A percentile compares a stretch with the other conserved stretches of the same genome.
Conservation (phyloP, 371 early-diverging fungal species). For the Mortierella sp. region DNA sequence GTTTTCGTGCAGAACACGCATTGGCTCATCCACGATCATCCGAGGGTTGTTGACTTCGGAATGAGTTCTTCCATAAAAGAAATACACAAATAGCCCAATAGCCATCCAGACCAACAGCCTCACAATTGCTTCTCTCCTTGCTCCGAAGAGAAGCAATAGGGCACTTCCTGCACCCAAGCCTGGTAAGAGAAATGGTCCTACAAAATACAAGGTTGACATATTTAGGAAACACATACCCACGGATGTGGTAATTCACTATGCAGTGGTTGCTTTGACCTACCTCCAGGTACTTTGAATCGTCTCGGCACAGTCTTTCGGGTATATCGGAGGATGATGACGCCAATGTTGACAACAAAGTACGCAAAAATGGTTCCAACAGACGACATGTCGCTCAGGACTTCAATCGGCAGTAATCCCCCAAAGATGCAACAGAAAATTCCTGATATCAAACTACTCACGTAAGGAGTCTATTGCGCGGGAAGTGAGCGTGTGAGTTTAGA, state of each 20-base stretch:
- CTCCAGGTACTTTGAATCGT: conserved; percentile 84
- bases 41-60: conserved; percentile 53
- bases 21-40: conserved; percentile 32
- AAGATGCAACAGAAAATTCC: conserved; percentile 79
- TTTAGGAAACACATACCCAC: neutral
- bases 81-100: conserved; percentile 33
- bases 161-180: conserved; percentile 47
- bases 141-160: conserved; percentile 36
- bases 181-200: conserved; percentile 43
- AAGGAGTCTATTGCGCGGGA: conserved; percentile 86
- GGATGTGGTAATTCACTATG: neutral
- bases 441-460: conserved; percentile 74
- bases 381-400: conserved; percentile 86
- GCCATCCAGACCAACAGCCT: conserved; percentile 53
- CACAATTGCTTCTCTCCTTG: conserved; percentile 32
- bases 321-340: conserved; percentile 79
- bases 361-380: conserved; percentile 90
- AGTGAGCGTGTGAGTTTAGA: no score
- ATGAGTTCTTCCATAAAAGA: conserved; percentile 45
- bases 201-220: neutral
- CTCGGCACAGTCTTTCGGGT: conserved; percentile 79
- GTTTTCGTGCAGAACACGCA: conserved; percentile 47
- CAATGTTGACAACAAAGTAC: conserved; percentile 85
- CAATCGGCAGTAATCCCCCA: conserved; percentile 84
- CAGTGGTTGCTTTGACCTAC: conserved; percentile 1